Conservation (phyloP, 345 rosid species). For the Pugionium cornutum region DNA sequence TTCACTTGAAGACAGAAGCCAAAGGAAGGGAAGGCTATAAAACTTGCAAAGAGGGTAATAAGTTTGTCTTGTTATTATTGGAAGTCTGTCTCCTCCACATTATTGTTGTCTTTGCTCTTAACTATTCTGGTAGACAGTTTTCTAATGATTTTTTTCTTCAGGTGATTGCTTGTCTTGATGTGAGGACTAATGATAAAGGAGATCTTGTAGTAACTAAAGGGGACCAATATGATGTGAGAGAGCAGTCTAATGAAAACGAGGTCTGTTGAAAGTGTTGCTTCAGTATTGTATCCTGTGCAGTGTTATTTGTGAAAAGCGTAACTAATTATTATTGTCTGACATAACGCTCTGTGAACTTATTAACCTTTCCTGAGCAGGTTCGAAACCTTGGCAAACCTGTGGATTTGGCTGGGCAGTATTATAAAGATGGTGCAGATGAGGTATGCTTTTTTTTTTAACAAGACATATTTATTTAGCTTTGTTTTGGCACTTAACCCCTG, state of each 20-base stretch:
- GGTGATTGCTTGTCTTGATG: conserved; percentile 99
- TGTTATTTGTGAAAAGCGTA: conserved; percentile 1
- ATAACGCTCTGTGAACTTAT: neutral
- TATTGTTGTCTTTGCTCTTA: neutral
- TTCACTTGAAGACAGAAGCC: conserved; percentile 76
- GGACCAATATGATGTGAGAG: conserved; percentile 94
- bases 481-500: conserved; percentile 19
- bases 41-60: conserved; percentile 93
- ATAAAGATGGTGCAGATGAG: conserved; percentile 95
- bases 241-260: conserved; percentile 80
- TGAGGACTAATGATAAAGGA: conserved; percentile 88
- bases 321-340: conserved; percentile 2
- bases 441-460: conserved; percentile 44
- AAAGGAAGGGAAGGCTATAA: conserved; percentile 68
- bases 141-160: conserved; percentile 36
- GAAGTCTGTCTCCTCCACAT: conserved; percentile 1
- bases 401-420: conserved; percentile 87
- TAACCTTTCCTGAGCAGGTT: conserved; percentile 51
- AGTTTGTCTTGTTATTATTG: conserved; percentile 1
- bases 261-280: conserved; percentile 43
- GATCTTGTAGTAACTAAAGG: conserved; percentile 99
- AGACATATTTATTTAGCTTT: conserved; percentile 15
- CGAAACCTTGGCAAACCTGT: conserved; percentile 99
- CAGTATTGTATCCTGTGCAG: conserved; percentile 9
- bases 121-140: neutral